phyloP scores from a whole-genome alignment of 345 rosid species.

The Murraya koenigii region DNA sequence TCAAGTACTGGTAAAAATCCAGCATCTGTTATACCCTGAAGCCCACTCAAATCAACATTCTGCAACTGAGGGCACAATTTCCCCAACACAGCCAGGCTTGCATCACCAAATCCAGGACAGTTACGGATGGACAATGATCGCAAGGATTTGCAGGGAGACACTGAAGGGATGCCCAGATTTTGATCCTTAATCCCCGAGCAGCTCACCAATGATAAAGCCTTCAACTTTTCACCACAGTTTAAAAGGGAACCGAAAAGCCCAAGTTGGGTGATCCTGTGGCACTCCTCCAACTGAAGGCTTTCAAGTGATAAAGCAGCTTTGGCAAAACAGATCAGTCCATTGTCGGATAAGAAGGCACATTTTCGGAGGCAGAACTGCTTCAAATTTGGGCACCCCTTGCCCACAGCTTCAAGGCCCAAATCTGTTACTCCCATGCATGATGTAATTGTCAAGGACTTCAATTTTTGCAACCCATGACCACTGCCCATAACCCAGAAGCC shows the following conservation, averaged over 20 bases:
- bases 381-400: conserved; percentile 80
- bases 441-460: conserved; percentile 56
- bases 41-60: conserved; percentile 65
- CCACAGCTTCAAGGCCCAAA: conserved; percentile 67
- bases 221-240: conserved; percentile 68
- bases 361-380: conserved; percentile 52
- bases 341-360: conserved; percentile 66
- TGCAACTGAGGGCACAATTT: conserved; percentile 74
- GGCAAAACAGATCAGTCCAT: conserved; percentile 70
- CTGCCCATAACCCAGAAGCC: conserved; percentile 99
- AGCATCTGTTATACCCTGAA: conserved; percentile 65
- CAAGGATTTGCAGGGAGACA: conserved; percentile 53
- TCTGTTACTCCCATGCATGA: conserved; percentile 81
- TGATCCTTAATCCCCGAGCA: conserved; percentile 76
- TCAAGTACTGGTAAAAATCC: conserved; percentile 62
- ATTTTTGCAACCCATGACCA: conserved; percentile 77
- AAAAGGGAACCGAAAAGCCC: conserved; percentile 78
- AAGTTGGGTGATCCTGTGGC: conserved; percentile 89
- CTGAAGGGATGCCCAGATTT: conserved; percentile 29
- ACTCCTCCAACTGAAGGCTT: conserved; percentile 82
- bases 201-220: conserved; percentile 58
- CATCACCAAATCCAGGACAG: conserved; percentile 90
- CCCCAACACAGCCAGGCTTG: conserved; percentile 59
- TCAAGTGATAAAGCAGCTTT: conserved; percentile 66
- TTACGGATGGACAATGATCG: conserved; percentile 56